Conservation (phyloP, 371 early-diverging fungal genomes). For the Lichtheimia ornata region DNA sequence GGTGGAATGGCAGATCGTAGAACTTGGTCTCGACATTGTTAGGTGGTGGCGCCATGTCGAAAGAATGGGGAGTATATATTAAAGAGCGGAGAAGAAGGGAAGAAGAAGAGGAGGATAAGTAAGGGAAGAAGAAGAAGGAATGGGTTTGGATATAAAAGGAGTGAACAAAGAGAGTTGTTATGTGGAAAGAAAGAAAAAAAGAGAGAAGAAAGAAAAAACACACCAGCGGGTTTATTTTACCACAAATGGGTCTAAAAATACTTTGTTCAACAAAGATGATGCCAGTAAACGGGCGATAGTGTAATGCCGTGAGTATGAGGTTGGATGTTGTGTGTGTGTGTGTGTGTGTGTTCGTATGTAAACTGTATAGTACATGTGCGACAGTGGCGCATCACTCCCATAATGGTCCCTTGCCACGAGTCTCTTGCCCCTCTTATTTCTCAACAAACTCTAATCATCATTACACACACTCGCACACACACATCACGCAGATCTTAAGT, state of each 20-base stretch:
- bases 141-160: neutral
- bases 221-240: neutral
- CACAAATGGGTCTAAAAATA: conserved; percentile 1
- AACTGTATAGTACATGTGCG: neutral
- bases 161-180: conserved; percentile 1
- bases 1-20: conserved; percentile 13
- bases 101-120: conserved; percentile 1
- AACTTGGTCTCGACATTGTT: conserved; percentile 22
- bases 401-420: conserved; percentile 1
- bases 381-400: conserved; percentile 2
- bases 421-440: neutral
- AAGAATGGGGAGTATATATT: conserved; percentile 6
- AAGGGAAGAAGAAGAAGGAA: neutral
- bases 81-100: conserved; percentile 6
- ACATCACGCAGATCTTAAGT: neutral
- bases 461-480: neutral
- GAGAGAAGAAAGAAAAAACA: neutral
- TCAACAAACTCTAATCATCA: neutral
- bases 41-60: conserved; percentile 15
- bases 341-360: too few relatives aligned
- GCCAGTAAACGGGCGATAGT: too few relatives aligned
- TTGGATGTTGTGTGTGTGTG: too few relatives aligned
- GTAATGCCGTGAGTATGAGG: too few relatives aligned
- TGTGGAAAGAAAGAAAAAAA: conserved; percentile 4
- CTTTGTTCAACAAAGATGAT: neutral